Base-by-base conservation (phyloP, 768 basidiomycete genomes). In the Mycena belliarum region DNA sequence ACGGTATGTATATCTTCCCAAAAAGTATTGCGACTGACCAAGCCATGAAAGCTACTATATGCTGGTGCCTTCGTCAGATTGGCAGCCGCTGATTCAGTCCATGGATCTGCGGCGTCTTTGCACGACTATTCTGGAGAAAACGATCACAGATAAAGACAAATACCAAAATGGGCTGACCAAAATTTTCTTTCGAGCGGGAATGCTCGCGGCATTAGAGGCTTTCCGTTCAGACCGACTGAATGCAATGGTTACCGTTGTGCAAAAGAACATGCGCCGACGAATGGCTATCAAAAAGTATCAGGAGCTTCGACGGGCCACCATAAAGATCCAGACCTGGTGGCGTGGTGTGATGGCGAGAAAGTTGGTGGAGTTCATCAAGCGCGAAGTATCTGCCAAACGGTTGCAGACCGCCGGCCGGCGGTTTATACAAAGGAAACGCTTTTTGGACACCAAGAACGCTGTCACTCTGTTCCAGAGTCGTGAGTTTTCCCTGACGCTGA, bases 161-260 rank as follows among this genome's bases (percentile, higher is more conserved):
- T 97, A 95, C 73, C 97, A 99, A 75, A 87, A 88, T 68, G 97
- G 97, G 65, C 81, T 95, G 26, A 98, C 93, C 25, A 99, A 99
- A 76, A 98, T 99, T 65, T 99, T 99, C 78, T 98, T 99, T 83
- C 86, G 97, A 59, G 95, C 97, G 14, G 97, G 97, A 62, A 98
- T 98, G 94, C 88, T 99, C 53, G 96, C 97, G 25, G 90, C 91
- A 7, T 81, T 99, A 43, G 97, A 99, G 75, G 85, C 92, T 16
- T 80, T 95, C 53, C 91, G 97, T 38, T 87, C 94, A 8, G 87
- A 91, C 59, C 82, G 91, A 57, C 82, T 98, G 51, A 95, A 96
- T 69, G 79, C 87, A 21, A 84, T 99, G 75, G 93, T 95, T 59
- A 97, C 95, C 14, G 84, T 97, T 49, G 89, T 99, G 3, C 97